phyloP scores from a whole-genome alignment of 1,139 yeast species.

The Scheffersomyces quercinus region DNA sequence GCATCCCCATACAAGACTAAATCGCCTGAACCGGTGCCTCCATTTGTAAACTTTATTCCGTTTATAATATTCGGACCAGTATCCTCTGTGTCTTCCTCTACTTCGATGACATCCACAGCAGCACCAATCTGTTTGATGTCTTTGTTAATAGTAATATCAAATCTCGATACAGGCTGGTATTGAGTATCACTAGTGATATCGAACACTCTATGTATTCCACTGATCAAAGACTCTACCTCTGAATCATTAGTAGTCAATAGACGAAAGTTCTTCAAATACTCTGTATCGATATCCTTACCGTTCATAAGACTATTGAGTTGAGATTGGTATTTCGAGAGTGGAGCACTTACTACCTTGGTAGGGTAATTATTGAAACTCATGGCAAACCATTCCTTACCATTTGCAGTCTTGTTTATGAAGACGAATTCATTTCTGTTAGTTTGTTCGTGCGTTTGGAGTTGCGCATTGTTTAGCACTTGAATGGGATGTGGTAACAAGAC shows the following conservation, averaged over 20 bases:
- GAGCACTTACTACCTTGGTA: conserved; percentile 77
- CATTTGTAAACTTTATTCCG: conserved; percentile 37
- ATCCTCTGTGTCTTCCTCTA: conserved; percentile 4
- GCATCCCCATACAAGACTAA: conserved; percentile 1
- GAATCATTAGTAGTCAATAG: conserved; percentile 10
- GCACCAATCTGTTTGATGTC: conserved; percentile 28
- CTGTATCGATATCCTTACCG: conserved; percentile 12
- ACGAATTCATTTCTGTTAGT: conserved; percentile 41
- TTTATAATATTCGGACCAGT: conserved; percentile 32
- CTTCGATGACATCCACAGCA: conserved; percentile 6
- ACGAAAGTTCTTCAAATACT: conserved; percentile 20
- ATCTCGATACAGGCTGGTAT: conserved; percentile 41
- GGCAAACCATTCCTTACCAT: conserved; percentile 79
- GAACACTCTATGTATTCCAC: conserved; percentile 54
- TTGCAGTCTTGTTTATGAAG: conserved; percentile 64
- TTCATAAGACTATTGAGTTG: conserved; percentile 26
- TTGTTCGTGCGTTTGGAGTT: conserved; percentile 24
- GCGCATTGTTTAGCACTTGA: conserved; percentile 37
- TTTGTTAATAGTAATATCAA: conserved; percentile 14
- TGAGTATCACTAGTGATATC: conserved; percentile 30
- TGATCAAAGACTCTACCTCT: conserved; percentile 36
- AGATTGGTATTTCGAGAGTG: conserved; percentile 59
- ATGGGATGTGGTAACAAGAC: conserved; percentile 69
- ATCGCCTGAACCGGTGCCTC: conserved; percentile 11
- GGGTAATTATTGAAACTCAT: conserved; percentile 79